Evolutionary conservation across 2,329 filamentous ascomycete genomes (phyloP).

Genomic region (Aspergillus alliaceus): DNA sequence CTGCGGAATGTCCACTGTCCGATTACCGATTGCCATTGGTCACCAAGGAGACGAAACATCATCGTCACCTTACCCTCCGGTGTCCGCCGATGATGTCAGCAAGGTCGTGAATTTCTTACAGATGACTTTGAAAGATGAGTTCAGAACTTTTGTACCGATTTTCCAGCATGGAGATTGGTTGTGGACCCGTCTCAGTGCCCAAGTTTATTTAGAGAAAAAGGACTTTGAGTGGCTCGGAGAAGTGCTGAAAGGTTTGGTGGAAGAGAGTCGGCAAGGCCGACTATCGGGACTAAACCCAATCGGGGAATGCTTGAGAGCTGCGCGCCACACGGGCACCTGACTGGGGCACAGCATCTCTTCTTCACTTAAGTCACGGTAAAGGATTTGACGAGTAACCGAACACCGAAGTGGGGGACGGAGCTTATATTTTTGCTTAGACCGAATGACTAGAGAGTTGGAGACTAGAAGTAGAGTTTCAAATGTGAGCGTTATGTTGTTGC

Average conservation of each 20-base stretch:
- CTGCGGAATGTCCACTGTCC: not conserved
- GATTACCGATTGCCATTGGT: not conserved
- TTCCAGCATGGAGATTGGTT: not conserved
- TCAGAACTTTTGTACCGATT: not conserved
- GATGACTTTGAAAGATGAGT: not conserved
- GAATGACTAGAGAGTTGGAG: too few relatives aligned
- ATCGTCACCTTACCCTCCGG: not conserved
- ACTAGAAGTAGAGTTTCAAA: too few relatives aligned
- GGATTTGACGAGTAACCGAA: too few relatives aligned
- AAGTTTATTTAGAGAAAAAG: not conserved
- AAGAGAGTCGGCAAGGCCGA: not conserved
- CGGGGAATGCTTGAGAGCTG: not conserved
- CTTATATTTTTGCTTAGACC: too few relatives aligned
- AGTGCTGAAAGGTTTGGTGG: not conserved
- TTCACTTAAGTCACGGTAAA: too few relatives aligned
- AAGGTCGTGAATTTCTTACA: not conserved
- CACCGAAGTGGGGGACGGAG: too few relatives aligned
- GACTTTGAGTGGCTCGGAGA: slow-evolving; percentile 1
- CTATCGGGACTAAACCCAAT: not conserved
- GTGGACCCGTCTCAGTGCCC: slow-evolving; percentile 1
- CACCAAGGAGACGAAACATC: not conserved
- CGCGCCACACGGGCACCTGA: too few relatives aligned
- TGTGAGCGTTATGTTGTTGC: too few relatives aligned
- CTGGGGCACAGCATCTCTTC: too few relatives aligned
- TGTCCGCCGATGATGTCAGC: not conserved